Conservation (phyloP, 2,329 filamentous ascomycete species). For the Hypoxylon sp. region DNA sequence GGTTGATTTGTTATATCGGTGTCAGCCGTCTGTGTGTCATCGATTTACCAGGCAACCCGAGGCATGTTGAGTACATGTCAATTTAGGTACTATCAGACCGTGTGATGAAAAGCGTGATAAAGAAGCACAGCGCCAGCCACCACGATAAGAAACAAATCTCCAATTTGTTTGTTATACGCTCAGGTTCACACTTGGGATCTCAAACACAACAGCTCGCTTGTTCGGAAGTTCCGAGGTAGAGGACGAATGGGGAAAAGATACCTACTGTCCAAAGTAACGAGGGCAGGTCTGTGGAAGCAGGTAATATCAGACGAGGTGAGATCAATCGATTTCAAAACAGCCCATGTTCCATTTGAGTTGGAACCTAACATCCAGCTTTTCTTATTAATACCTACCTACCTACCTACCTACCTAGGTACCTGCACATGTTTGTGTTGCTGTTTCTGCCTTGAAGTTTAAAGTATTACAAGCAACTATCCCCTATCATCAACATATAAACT, state of each 20-base stretch:
- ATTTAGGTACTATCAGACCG: constrained; percentile 2
- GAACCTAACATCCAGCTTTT: constrained; percentile 14
- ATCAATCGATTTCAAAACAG: constrained; percentile 43
- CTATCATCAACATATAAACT: constrained; percentile 22
- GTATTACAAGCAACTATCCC: constrained; percentile 20
- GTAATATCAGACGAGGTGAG: constrained; percentile 31
- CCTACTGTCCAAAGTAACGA: neutral
- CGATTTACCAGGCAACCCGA: constrained; percentile 38
- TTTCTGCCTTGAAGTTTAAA: constrained; percentile 1
- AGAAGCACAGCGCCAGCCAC: constrained; percentile 23
- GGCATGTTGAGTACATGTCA: neutral
- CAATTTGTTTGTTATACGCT: constrained; percentile 11
- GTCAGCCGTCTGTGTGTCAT: constrained; percentile 34
- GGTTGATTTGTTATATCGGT: constrained; percentile 29
- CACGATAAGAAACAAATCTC: constrained; percentile 12
- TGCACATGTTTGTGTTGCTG: constrained; percentile 5
- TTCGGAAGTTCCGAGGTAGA: constrained; percentile 12
- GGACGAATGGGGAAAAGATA: neutral
- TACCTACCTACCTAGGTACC: neutral
- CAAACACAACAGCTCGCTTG: constrained; percentile 11
- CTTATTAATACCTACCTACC: neutral
- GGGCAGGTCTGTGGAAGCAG: constrained; percentile 4
- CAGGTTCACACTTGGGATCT: neutral
- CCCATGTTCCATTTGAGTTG: constrained; percentile 38
- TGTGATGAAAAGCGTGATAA: constrained; percentile 14